These are phyloP conservation scores for Penicillium sp. DNA, from an alignment of 2,329 filamentous ascomycete genomes.

Conservation along the genomic window DNA sequence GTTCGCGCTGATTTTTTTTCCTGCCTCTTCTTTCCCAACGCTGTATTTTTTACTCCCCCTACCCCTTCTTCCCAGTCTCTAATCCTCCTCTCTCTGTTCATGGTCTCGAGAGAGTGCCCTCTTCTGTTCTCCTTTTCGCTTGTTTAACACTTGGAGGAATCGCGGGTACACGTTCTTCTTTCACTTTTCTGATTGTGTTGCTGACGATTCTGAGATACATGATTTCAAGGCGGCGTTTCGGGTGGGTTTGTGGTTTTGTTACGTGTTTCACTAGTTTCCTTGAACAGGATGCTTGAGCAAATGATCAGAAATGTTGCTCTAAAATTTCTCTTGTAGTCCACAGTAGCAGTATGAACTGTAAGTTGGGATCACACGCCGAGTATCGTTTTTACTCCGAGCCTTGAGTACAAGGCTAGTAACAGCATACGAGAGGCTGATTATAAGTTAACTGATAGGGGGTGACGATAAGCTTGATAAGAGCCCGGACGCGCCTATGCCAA, in stretches of 20 bases:
- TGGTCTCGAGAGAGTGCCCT: slow-evolving; percentile 5
- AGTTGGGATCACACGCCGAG: too few species aligned
- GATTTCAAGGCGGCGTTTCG: slow-evolving; percentile 26
- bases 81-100: slow-evolving; percentile 17
- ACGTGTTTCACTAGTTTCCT: slow-evolving; percentile 23
- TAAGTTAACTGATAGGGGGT: background rate
- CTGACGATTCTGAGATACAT: slow-evolving; percentile 24
- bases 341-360: background rate
- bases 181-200: slow-evolving; percentile 18
- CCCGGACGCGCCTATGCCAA: slow-evolving; percentile 16
- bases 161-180: slow-evolving; percentile 18
- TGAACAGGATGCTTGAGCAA: slow-evolving; percentile 18
- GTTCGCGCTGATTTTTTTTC: slow-evolving; percentile 18
- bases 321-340: background rate
- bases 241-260: slow-evolving; percentile 21
- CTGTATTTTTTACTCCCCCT: slow-evolving; percentile 16
- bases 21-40: slow-evolving; percentile 12
- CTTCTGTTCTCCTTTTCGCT: slow-evolving; percentile 19
- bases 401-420: too few species aligned
- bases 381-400: too few species aligned
- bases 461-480: slow-evolving; percentile 15
- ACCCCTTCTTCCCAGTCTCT: slow-evolving; percentile 1
- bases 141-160: slow-evolving; percentile 29
- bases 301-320: slow-evolving; percentile 18
- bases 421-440: too few species aligned